Evolutionary conservation across 2,329 filamentous ascomycete species (phyloP), one percentile per base, ranked within the genome.

Genomic region (Aspergillus candidus): DNA sequence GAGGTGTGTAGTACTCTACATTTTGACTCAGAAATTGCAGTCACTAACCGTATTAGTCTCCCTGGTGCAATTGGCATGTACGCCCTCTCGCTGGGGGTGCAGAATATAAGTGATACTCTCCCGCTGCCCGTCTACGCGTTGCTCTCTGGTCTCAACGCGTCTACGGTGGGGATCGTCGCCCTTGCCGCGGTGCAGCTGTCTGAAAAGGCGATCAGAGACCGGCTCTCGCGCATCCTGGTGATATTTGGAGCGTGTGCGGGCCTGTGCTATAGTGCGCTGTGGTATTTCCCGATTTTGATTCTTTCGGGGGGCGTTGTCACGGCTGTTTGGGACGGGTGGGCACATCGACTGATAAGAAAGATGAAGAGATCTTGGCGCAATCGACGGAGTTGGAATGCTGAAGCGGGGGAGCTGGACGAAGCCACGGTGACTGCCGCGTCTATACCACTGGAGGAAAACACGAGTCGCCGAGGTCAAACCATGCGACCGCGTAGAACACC

Each of bases 21-120:
- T 3, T 27, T 10, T 27, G 22, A 27, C 22, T 27, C 22, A 7
- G 10, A 40, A 15, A 15, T 37, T 33, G 3, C 32, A 33, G 12
- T 45, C 37, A 2, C 37, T 40, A 18, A 45, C 40, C 22, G 31
- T 45, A 17, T n/a, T 30, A 80, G 80, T 60, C 66, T 88, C 0
- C 85, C 85, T 0, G 84, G 83, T 1, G 84, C 82, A 0, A 54
- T 86, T 4, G 84, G 78, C 17, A 87, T 87, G 82, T 86, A 78
- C 48, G 80, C 70, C 0, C 71, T 88, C 0, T 77, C 81, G 0
- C 61, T 87, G 0, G 84, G 84, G 1, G 75, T 88, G 2, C 74
- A 78, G 30, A 75, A 69, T 30, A 78, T 88, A 18, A 68, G 69
- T 3, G 72, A 79, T 2, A 70, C 70, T 0, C 72, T 88, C 0